Conservation (phyloP, 1,284 basidiomycete species). For the Retiboletus fuscus region DNA sequence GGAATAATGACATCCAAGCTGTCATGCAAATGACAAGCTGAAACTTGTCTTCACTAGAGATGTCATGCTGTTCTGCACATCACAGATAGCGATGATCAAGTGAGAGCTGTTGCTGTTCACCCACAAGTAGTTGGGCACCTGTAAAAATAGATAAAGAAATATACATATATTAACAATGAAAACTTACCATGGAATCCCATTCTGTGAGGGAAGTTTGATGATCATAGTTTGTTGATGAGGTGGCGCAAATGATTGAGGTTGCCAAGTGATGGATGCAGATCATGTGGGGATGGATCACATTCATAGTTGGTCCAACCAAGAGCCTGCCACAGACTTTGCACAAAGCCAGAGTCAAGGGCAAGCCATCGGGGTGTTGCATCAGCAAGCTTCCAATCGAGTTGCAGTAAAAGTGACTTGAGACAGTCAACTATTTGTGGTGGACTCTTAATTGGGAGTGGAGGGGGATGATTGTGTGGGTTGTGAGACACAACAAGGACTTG, state of each 20-base stretch:
- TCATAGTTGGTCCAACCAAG: neutral
- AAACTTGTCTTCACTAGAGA: neutral
- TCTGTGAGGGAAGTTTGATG: neutral
- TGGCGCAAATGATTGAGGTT: neutral
- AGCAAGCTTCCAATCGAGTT: slow-evolving; percentile 39
- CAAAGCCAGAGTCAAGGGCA: slow-evolving; percentile 41
- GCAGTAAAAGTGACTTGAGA: slow-evolving; percentile 17
- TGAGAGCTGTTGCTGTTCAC: neutral
- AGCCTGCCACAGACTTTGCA: neutral
- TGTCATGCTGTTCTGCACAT: neutral
- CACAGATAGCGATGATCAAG: neutral
- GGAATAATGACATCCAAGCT: neutral
- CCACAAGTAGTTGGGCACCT: neutral
- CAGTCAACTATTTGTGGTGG: slow-evolving; percentile 13
- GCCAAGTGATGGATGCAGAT: neutral
- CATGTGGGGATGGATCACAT: neutral
- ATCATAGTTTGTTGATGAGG: neutral
- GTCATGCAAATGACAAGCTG: slow-evolving; percentile 2
- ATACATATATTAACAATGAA: neutral
- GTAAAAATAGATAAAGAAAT: neutral
- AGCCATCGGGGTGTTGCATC: slow-evolving; percentile 45
- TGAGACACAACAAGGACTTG: slow-evolving; percentile 32
- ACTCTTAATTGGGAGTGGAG: slow-evolving; percentile 30
- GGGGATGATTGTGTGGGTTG: slow-evolving; percentile 33
- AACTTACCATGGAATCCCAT: neutral